Evolutionary conservation across 2,329 filamentous ascomycete species (phyloP), one percentile per base, ranked within the genome.

Genomic region (Talaromyces piceae): DNA sequence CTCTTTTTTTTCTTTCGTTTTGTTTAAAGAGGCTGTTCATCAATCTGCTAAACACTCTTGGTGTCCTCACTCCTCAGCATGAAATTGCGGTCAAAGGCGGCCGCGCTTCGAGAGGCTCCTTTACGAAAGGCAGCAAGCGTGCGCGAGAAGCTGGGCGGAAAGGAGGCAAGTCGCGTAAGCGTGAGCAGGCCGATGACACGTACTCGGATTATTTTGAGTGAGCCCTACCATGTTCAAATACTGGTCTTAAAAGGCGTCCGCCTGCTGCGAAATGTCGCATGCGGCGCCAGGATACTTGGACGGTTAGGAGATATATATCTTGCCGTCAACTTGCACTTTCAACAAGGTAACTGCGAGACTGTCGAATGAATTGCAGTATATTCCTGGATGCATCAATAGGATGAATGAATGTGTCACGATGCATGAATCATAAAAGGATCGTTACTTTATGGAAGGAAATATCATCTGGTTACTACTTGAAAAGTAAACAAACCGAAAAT

Each of bases 81-180:
- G 55, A 47, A 12, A 61, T 63, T 28, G 59, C 63, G 6, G 58
- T 61, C 7, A 58, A 58, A 53, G 61, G 62, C 3, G 54, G 54
- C 16, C 51, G 37, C 6, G 54, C 45, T 46, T 56, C 54, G 26
- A 33, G 18, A 41, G 45, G 48, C 16, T 47, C 41, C 16, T 54
- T 51, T 46, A 27, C 51, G 11, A 51, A 50, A 25, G 52, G 46
- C 1, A 50, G 49, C 13, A 37, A 49, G 45, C 30, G 25, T n/a
- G 54, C 48, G n/a, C 20, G 49, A 37, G 48, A 52, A 20, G 45
- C 49, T 11, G 48, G 41, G 22, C 28, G 51, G 11, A 56, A 54
- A 28, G 49, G 52, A 23, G 54, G 54, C 30, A 48, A 45, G 41
- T 30, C 33, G 8, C 46, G 41, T 11, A 53, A 49, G 27, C 20